Evolutionary conservation across 106 monocot species (phyloP).

Genomic region (Vanilla planifolia): DNA sequence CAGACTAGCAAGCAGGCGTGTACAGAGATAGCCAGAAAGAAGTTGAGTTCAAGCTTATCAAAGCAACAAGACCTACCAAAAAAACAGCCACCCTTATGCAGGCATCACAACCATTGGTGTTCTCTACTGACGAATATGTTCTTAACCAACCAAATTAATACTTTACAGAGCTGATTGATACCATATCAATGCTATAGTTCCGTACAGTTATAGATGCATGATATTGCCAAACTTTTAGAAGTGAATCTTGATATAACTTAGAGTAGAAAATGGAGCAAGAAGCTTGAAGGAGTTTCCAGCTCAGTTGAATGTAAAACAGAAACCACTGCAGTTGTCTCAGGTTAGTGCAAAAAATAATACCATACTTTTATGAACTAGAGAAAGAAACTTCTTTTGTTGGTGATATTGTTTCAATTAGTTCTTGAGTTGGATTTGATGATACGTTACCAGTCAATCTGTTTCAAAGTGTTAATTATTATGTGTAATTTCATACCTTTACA

Average conservation of each 20-base stretch:
- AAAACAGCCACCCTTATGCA: no score
- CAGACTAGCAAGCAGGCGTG: not conserved
- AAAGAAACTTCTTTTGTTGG: not conserved
- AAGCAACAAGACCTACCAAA: no score
- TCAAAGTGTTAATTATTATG: no score
- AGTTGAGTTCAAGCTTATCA: not conserved
- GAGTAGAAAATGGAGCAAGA: not conserved
- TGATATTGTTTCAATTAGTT: not conserved
- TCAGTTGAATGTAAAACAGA: constrained; percentile 4
- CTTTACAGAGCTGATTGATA: not conserved
- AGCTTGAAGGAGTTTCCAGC: not conserved
- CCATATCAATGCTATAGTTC: not conserved
- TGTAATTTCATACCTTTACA: no score
- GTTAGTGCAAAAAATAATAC: not conserved
- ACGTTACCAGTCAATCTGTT: no score
- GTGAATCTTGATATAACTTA: constrained; percentile 10
- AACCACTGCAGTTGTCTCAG: not conserved
- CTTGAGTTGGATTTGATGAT: no score
- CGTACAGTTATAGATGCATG: not conserved
- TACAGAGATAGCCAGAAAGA: not conserved
- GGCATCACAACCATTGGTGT: no score
- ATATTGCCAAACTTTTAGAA: no score
- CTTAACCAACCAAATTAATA: not conserved
- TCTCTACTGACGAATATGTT: no score
- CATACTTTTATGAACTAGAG: no score